phyloP scores from a whole-genome alignment of 2,329 filamentous ascomycete genomes.

The Trichoderma guizhouense region DNA sequence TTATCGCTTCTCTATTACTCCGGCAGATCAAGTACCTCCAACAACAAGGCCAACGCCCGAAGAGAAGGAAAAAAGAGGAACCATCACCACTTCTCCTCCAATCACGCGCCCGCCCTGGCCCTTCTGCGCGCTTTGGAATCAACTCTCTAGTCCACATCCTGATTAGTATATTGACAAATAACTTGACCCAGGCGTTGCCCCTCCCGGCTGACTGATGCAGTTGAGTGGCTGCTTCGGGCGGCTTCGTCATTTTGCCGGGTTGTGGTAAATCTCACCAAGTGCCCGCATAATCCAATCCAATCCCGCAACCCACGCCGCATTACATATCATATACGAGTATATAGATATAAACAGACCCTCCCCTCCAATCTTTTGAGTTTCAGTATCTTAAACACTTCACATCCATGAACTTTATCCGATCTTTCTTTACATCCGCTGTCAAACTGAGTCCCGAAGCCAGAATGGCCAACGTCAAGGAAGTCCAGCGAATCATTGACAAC shows the following conservation, averaged over 20 bases:
- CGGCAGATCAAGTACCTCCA: background rate
- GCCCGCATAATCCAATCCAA: background rate
- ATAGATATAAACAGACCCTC: background rate
- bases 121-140: background rate
- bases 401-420: conserved; percentile 65
- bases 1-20: no score
- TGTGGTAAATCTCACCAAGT: background rate
- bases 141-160: background rate
- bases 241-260: conserved; percentile 5
- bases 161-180: conserved; percentile 8
- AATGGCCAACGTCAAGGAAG: conserved; percentile 80
- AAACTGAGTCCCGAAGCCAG: conserved; percentile 60
- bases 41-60: no score
- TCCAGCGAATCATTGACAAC: conserved; percentile 81
- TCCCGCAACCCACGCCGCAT: background rate
- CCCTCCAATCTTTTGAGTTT: background rate
- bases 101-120: background rate
- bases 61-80: background rate
- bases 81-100: background rate
- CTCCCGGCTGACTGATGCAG: conserved; percentile 5
- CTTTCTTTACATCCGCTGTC: conserved; percentile 63
- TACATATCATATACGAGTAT: background rate
- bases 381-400: background rate
- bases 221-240: background rate
- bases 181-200: background rate